phyloP scores from a whole-genome alignment of 306 rosid species.

The Dalbergia cultrata region DNA sequence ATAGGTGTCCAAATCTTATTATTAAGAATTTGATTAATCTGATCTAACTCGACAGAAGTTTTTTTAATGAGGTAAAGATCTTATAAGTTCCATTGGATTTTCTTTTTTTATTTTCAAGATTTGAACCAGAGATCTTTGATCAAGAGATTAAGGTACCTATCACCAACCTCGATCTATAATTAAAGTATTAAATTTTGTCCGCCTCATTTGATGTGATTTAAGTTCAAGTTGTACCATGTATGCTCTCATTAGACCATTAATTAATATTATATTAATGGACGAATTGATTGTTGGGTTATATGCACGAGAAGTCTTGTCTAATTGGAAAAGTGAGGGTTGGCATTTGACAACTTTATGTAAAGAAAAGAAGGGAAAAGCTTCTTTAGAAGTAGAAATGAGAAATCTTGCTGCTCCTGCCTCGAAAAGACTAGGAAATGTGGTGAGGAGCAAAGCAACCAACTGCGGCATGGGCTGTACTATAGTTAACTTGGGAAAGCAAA shows the following conservation, averaged over 20 bases:
- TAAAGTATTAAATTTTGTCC: no score
- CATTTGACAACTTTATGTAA: constrained; percentile 59
- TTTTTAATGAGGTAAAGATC: no score
- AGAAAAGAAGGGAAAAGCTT: constrained; percentile 55
- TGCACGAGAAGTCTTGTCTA: constrained; percentile 45
- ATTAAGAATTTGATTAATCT: no score
- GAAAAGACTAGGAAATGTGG: constrained; percentile 10
- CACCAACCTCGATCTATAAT: no score
- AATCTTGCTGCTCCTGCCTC: not conserved
- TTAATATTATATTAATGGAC: constrained; percentile 20
- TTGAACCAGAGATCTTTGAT: no score
- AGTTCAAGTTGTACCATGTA: constrained; percentile 48
- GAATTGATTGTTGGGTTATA: constrained; percentile 38
- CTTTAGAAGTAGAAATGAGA: constrained; percentile 37
- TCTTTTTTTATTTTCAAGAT: no score
- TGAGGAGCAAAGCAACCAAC: not conserved
- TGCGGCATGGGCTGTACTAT: constrained; percentile 50
- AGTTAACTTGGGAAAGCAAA: constrained; percentile 49
- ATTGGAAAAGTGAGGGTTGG: constrained; percentile 46
- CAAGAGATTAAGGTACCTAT: no score
- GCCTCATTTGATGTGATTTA: constrained; percentile 26
- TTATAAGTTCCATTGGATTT: no score
- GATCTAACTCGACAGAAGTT: no score
- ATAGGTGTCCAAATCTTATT: no score
- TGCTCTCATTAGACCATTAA: constrained; percentile 44